Evolutionary conservation across 441 rosid species (phyloP), one percentile per base, ranked within the genome.

Genomic region (Populus trichocarpa): DNA sequence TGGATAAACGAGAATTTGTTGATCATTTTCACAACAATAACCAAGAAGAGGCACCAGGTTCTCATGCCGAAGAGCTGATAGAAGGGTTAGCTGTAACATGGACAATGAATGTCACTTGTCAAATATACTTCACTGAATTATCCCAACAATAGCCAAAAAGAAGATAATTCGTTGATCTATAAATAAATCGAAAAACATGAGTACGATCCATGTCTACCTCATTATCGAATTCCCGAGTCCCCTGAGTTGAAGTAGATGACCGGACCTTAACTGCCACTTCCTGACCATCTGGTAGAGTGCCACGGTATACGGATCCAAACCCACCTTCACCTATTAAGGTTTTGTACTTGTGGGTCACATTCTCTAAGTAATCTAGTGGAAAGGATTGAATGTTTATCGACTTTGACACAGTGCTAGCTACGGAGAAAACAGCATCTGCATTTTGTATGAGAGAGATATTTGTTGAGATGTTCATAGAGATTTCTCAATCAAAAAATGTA

Each of bases 191-290:
- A 73, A 63, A 61, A 50, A 35, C 75, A 3, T 20, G 1, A 36
- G 42, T 8, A 33, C 38, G 33, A 33, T 14, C 69, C 59, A 4
- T 50, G 13, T 36, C 23, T 84, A 92, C 97, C 97, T 92, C 97
- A 78, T 89, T 92, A 77, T 92, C 90, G 12, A 92, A 92, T 79
- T 92, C 97, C 50, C 91, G 85, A 73, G 88, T 90, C 80, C 97
- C 94, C 76, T 92, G 97, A 33, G 92, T 88, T 25, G 97, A 92
- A 67, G 91, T 92, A 46, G 94, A 85, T 65, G 97, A 92, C 12
- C 92, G 85, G 71, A 92, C 97, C 92, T 92, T 92, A 42, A 88
- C 97, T 75, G 94, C 94, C 78, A 90, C 93, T 83, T 92, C 94
- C 73, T 89, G 86, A 72, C 94, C 94, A 79, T 90, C 92, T 76